Evolutionary conservation across 805 yeast genomes (phyloP).

Genomic region (Wickerhamomyces tratensis): DNA sequence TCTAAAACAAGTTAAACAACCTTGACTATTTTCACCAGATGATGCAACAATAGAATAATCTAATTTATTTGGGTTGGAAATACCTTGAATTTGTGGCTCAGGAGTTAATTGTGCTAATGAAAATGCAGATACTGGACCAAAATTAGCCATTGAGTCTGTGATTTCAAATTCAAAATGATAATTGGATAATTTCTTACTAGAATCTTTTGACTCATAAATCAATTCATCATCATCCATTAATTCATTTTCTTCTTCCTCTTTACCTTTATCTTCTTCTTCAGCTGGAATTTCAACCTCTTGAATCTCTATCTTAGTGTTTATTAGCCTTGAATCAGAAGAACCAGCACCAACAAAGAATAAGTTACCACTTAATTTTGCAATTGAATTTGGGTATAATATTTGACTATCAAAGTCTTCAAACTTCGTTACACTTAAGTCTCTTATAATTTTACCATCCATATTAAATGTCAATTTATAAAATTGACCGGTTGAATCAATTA

Average conservation of each 20-base stretch:
- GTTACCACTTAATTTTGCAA: conserved; percentile 30
- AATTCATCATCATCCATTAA: conserved; percentile 20
- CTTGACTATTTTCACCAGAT: conserved; percentile 50
- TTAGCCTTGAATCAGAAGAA: conserved; percentile 48
- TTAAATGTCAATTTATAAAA: conserved; percentile 19
- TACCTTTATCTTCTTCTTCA: conserved; percentile 38
- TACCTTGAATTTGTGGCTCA: conserved; percentile 45
- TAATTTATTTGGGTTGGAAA: conserved; percentile 55
- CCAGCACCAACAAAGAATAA: conserved; percentile 50
- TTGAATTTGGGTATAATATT: conserved; percentile 19
- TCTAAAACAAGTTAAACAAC: conserved; percentile 50
- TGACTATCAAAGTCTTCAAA: conserved; percentile 6
- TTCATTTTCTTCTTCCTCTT: conserved; percentile 28
- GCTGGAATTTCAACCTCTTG: conserved; percentile 16
- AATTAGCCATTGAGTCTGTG: conserved; percentile 47
- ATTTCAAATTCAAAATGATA: conserved; percentile 28
- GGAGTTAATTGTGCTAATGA: conserved; percentile 53
- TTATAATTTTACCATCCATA: conserved; percentile 28
- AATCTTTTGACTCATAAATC: conserved; percentile 22
- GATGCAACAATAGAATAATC: conserved; percentile 64
- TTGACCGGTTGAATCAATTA: conserved; percentile 25
- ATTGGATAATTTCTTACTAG: conserved; percentile 3
- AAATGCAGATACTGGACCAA: conserved; percentile 68
- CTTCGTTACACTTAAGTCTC: conserved; percentile 12
- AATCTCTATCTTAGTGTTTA: conserved; percentile 15